Evolutionary conservation across 805 yeast genomes (phyloP).

Genomic region (Yarrowia divulgata): DNA sequence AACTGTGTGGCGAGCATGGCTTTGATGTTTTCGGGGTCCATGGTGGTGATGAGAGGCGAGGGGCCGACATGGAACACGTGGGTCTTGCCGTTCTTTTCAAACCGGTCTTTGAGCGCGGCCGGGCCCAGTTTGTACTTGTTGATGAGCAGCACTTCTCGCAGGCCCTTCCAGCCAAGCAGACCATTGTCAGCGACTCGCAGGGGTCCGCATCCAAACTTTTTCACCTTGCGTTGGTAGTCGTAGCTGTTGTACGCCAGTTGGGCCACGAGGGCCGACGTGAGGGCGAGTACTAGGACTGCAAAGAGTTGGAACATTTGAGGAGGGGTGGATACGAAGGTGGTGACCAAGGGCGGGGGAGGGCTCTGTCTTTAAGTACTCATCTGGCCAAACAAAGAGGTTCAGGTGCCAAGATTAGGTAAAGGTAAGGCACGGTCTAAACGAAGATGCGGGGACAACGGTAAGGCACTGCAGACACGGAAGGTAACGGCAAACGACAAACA

Average conservation of each 20-base stretch:
- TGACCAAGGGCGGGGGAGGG: too few relatives aligned
- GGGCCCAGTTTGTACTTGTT: constrained; percentile 11
- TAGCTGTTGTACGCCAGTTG: constrained; percentile 8
- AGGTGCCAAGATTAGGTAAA: too few relatives aligned
- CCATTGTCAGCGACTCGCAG: not conserved
- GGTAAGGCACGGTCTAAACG: too few relatives aligned
- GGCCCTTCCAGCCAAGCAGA: constrained; percentile 13
- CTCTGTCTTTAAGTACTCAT: too few relatives aligned
- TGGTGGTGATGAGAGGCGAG: constrained; percentile 41
- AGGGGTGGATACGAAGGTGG: too few relatives aligned
- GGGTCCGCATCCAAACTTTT: constrained; percentile 7
- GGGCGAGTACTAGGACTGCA: not conserved
- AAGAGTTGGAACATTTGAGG: constrained; percentile 4
- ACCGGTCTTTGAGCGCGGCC: not conserved
- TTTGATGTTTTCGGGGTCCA: constrained; percentile 50
- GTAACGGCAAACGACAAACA: too few relatives aligned
- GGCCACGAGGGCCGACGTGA: not conserved
- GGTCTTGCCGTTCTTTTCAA: constrained; percentile 4
- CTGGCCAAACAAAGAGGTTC: too few relatives aligned
- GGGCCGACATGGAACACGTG: constrained; percentile 8
- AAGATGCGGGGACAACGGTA: too few relatives aligned
- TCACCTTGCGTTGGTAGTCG: constrained; percentile 1
- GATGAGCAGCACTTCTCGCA: not conserved
- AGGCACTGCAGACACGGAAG: too few relatives aligned
- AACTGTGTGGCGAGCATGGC: constrained; percentile 49